These are phyloP conservation scores for Plasmopara viticola DNA, from an alignment of 352 stramenopile species.

Conservation along the genomic window DNA sequence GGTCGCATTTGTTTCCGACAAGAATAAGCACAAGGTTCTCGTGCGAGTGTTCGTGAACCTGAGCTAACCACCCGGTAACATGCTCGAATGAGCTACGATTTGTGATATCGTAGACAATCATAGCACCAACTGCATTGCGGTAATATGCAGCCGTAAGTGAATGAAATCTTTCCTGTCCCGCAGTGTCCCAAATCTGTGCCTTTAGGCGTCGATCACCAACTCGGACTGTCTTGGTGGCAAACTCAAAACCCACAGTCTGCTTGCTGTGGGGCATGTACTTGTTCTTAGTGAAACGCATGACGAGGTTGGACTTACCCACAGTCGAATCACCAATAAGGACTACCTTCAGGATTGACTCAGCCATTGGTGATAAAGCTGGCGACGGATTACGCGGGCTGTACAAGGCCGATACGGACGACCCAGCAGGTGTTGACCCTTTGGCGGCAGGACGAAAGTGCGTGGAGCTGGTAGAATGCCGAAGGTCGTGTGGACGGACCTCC, in stretches of 20 bases:
- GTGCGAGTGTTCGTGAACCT: constrained; percentile 79
- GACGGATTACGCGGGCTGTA: constrained; percentile 49
- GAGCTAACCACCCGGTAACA: constrained; percentile 64
- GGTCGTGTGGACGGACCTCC: constrained; percentile 22
- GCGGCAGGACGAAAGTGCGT: constrained; percentile 16
- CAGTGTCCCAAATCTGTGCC: constrained; percentile 87
- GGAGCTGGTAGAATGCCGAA: constrained; percentile 42
- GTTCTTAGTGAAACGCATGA: constrained; percentile 87
- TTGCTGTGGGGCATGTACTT: constrained; percentile 73
- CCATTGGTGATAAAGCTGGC: constrained; percentile 15
- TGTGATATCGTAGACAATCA: constrained; percentile 92
- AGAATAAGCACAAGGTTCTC: constrained; percentile 80
- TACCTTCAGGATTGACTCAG: constrained; percentile 77
- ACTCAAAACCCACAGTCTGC: constrained; percentile 86
- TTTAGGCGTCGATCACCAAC: constrained; percentile 78
- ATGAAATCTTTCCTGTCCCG: constrained; percentile 88
- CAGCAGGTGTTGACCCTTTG: constrained; percentile 8
- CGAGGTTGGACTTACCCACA: constrained; percentile 85
- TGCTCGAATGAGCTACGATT: constrained; percentile 81
- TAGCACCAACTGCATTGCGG: constrained; percentile 82
- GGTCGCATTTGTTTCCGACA: constrained; percentile 85
- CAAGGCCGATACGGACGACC: constrained; percentile 30
- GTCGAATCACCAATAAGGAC: constrained; percentile 85
- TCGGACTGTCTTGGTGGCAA: constrained; percentile 81
- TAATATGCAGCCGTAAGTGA: constrained; percentile 91